Evolutionary conservation across 2,329 filamentous ascomycete species (phyloP).

Genomic region (Shiraia sp.): DNA sequence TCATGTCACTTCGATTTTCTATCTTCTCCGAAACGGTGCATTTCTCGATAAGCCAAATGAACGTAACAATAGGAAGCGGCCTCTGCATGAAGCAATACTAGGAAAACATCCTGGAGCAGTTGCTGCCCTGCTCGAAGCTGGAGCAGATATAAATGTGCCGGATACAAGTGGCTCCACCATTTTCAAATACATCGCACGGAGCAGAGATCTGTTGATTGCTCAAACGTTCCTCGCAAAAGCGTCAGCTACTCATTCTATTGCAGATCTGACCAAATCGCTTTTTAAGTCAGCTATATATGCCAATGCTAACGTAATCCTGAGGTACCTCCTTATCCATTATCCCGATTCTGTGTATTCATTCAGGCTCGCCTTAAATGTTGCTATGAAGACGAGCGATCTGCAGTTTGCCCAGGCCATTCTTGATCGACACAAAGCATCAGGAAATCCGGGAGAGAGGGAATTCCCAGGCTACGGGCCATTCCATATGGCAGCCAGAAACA

Average conservation of each 20-base stretch:
- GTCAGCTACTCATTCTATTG: background rate
- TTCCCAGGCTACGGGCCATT: no score
- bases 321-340: no score
- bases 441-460: no score
- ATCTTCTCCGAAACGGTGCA: slow-evolving; percentile 6
- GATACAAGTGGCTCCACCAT: background rate
- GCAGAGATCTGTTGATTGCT: background rate
- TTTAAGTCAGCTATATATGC: no score
- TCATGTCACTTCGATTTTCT: background rate
- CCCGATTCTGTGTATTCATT: no score
- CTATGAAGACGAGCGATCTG: no score
- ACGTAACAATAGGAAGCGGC: background rate
- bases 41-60: background rate
- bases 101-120: background rate
- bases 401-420: no score
- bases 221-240: background rate
- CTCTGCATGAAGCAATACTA: slow-evolving; percentile 7
- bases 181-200: background rate
- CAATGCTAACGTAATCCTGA: no score
- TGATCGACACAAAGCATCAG: no score
- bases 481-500: no score
- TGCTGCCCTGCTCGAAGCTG: background rate
- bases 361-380: no score
- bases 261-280: no score
- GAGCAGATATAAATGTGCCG: background rate